Conservation (phyloP, 169 alveolate species). For the Plasmodium malariae region DNA sequence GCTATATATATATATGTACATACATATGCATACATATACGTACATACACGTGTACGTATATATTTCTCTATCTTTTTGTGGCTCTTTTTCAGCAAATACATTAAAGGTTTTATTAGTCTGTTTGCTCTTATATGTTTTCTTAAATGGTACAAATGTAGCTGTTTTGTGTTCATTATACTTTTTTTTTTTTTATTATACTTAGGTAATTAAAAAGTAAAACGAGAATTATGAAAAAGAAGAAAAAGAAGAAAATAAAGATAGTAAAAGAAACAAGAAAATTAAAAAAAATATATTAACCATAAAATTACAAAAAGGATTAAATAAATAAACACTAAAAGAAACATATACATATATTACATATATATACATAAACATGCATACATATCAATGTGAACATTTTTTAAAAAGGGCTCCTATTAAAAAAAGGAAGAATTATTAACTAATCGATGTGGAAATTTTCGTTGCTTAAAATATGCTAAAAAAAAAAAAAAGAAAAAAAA, state of each 20-base stretch:
- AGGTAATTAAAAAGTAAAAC: background rate
- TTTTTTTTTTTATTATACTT: background rate
- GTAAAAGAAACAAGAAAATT: background rate
- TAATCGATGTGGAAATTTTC: slow-evolving; percentile 74
- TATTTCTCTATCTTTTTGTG: background rate
- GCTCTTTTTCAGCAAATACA: slow-evolving; percentile 9
- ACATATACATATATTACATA: background rate
- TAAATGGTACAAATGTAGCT: slow-evolving; percentile 47
- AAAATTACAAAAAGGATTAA: background rate
- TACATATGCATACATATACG: background rate
- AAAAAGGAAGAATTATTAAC: background rate
- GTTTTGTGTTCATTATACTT: slow-evolving; percentile 15
- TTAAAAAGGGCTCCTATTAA: background rate
- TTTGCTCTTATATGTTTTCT: slow-evolving; percentile 9
- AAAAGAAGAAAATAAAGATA: background rate
- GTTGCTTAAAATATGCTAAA: slow-evolving; percentile 72
- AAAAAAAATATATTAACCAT: too few relatives aligned
- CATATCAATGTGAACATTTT: slow-evolving; percentile 7
- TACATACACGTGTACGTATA: background rate
- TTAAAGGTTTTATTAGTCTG: slow-evolving; percentile 15
- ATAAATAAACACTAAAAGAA: background rate
- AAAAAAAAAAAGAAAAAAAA: slow-evolving; percentile 6
- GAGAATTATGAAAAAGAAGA: background rate
- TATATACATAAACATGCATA: too few relatives aligned
- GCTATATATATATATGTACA: background rate